Evolutionary conservation across 2,329 filamentous ascomycete genomes (phyloP).

Genomic region (Alternaria brassicae): DNA sequence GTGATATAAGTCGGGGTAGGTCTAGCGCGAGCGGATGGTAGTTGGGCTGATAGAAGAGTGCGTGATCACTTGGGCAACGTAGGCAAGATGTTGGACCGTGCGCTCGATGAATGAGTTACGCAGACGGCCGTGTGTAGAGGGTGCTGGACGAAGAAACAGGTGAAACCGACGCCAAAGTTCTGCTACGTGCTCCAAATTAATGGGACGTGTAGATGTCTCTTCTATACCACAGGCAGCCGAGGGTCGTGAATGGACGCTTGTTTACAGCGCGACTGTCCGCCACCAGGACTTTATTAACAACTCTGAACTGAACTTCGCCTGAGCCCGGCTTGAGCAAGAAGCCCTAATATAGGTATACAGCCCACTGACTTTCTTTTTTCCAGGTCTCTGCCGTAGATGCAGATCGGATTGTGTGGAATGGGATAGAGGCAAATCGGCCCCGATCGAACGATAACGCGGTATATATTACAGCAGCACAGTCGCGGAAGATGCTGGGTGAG

Average conservation of each 20-base stretch:
- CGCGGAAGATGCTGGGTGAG: not conserved
- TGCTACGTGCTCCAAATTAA: constrained; percentile 27
- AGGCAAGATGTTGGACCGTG: constrained; percentile 10
- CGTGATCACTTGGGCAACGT: constrained; percentile 10
- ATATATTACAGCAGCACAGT: constrained; percentile 7
- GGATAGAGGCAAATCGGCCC: not conserved
- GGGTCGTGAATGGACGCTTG: not conserved
- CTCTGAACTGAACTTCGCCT: too few species aligned
- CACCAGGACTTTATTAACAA: not conserved
- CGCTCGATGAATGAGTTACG: not conserved
- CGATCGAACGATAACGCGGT: not conserved
- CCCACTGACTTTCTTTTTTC: not conserved
- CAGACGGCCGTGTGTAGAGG: constrained; percentile 1
- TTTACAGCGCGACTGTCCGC: not conserved
- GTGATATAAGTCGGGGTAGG: not conserved
- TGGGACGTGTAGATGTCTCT: constrained; percentile 21
- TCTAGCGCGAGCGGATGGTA: constrained; percentile 8
- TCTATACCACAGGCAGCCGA: not conserved
- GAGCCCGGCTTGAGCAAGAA: not conserved
- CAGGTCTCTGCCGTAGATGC: not conserved
- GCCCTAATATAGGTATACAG: not conserved
- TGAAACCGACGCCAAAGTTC: not conserved
- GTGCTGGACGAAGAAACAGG: not conserved
- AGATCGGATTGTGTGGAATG: not conserved
- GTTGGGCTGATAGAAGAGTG: constrained; percentile 10